A percentile compares a stretch with the other conserved stretches of the same genome.
phyloP scores from a whole-genome alignment of 1,139 yeast species.

The Waltiozyma sp. region DNA sequence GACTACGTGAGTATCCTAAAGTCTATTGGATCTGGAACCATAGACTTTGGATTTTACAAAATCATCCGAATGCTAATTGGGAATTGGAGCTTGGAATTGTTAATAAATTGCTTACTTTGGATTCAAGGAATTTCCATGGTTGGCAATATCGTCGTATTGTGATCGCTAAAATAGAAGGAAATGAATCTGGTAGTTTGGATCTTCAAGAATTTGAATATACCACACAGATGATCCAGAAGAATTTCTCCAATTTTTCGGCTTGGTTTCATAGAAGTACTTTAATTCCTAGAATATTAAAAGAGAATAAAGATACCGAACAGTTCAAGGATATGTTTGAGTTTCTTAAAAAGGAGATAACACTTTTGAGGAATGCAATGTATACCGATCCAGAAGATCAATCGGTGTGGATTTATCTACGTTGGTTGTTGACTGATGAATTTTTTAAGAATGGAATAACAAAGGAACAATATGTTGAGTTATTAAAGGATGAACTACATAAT shows the following conservation, averaged over 20 bases:
- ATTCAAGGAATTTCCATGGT: conserved; percentile 83
- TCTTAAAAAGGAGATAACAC: conserved; percentile 47
- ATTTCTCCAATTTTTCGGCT: conserved; percentile 89
- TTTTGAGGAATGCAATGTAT: conserved; percentile 74
- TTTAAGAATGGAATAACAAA: conserved; percentile 25
- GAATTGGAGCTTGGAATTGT: conserved; percentile 56
- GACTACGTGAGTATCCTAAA: conserved; percentile 64
- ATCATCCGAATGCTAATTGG: conserved; percentile 53
- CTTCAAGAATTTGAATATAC: conserved; percentile 66
- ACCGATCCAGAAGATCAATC: conserved; percentile 94
- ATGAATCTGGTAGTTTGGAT: conserved; percentile 20
- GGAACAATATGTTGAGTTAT: conserved; percentile 22
- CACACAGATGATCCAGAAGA: conserved; percentile 62
- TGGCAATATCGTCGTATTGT: conserved; percentile 89
- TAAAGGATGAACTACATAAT: conserved; percentile 28
- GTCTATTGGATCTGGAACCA: conserved; percentile 98
- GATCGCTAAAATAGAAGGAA: conserved; percentile 38
- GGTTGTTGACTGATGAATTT: conserved; percentile 58
- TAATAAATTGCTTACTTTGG: conserved; percentile 54
- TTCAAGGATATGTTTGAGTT: conserved; percentile 24
- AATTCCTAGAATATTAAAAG: conserved; percentile 39
- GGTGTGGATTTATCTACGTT: conserved; percentile 78
- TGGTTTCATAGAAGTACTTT: conserved; percentile 86
- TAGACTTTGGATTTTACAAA: conserved; percentile 68
- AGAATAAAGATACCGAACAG: conserved; percentile 17